phyloP scores from a whole-genome alignment of 2,329 filamentous ascomycete genomes.

The Plenodomus biglobosus region DNA sequence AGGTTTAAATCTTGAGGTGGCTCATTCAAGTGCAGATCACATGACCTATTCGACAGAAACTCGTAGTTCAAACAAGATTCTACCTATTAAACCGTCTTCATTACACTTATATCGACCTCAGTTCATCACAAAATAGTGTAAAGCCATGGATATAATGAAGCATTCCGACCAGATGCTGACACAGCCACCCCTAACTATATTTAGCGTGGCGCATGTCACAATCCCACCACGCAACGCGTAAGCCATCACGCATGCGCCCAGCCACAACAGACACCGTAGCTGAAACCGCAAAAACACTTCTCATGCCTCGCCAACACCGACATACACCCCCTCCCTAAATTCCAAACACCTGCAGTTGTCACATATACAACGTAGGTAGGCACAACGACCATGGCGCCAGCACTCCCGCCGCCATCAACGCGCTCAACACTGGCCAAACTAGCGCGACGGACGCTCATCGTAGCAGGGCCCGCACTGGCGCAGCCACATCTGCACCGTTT shows the following conservation, averaged over 20 bases:
- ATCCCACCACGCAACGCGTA: slow-evolving; percentile 18
- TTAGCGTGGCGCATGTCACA: slow-evolving; percentile 28
- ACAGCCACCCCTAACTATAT: slow-evolving; percentile 20
- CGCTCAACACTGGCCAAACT: slow-evolving; percentile 22
- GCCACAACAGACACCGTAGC: background rate
- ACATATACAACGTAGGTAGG: background rate
- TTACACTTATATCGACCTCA: too few relatives aligned
- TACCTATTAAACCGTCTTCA: too few relatives aligned
- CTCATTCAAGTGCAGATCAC: too few relatives aligned
- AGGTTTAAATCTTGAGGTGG: too few relatives aligned
- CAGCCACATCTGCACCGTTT: slow-evolving; percentile 40
- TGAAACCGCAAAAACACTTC: background rate
- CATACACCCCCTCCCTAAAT: background rate
- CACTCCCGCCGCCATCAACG: slow-evolving; percentile 12
- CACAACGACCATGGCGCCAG: slow-evolving; percentile 24
- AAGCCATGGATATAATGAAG: too few relatives aligned
- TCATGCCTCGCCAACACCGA: background rate
- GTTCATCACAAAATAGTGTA: too few relatives aligned
- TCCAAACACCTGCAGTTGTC: background rate
- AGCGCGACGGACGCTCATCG: slow-evolving; percentile 31
- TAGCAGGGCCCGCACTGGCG: slow-evolving; percentile 29
- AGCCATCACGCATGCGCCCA: slow-evolving; percentile 12
- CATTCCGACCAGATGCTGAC: slow-evolving; percentile 6
- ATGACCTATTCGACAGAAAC: too few relatives aligned
- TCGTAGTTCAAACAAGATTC: too few relatives aligned